Evolutionary conservation across 768 basidiomycete species (phyloP).

Genomic region (Serendipita sp.): DNA sequence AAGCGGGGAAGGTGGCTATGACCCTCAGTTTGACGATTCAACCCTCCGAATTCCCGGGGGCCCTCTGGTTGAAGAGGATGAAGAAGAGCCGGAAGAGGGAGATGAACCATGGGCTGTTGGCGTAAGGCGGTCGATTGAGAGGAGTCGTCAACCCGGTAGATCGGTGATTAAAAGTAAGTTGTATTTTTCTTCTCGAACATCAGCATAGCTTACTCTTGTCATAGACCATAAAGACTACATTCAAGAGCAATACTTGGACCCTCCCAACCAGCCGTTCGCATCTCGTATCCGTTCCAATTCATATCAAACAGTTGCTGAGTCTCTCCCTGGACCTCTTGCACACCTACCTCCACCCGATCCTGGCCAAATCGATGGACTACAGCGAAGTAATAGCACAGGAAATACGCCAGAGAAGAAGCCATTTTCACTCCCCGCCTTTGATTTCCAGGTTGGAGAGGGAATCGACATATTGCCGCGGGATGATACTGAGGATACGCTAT

Average conservation of each 20-base stretch:
- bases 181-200: not conserved
- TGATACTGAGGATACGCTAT: not conserved
- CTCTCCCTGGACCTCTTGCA: constrained; percentile 58
- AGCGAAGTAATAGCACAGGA: constrained; percentile 19
- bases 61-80: constrained; percentile 23
- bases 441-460: not conserved
- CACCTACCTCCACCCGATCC: constrained; percentile 72
- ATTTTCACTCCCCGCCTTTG: not conserved
- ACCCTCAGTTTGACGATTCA: constrained; percentile 1
- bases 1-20: constrained; percentile 4
- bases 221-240: not conserved
- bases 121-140: constrained; percentile 55
- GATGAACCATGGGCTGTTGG: constrained; percentile 66
- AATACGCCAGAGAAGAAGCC: constrained; percentile 3
- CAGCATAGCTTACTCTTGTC: not conserved
- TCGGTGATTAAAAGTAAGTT: constrained; percentile 82
- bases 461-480: not conserved
- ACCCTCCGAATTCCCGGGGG: not conserved
- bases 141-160: constrained; percentile 44
- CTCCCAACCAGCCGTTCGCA: constrained; percentile 1
- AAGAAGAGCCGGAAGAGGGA: constrained; percentile 31
- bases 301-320: constrained; percentile 39
- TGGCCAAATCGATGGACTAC: constrained; percentile 75
- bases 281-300: constrained; percentile 56
- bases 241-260: not conserved